Evolutionary conservation across 345 rosid species (phyloP), one percentile per base, ranked within the genome.

Genomic region (Firmiana major): DNA sequence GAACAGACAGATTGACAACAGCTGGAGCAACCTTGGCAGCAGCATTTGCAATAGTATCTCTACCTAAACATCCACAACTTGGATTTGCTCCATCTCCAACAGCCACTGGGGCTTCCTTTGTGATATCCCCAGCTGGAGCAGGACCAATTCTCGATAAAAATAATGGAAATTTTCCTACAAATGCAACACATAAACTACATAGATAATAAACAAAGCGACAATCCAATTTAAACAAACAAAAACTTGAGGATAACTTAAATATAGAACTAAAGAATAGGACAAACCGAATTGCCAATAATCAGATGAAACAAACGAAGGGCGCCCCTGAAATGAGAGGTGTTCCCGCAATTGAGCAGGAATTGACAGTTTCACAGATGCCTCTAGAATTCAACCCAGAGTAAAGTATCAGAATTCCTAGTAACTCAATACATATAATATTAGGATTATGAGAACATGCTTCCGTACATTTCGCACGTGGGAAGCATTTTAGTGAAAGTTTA

Each of bases 11-110:
- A 83, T 95, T 89, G 71, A 93, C 98, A 85, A 95, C 97, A 7
- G 98, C 97, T 34, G 93, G 92, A 77, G 89, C 94, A 63, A 90
- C 85, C 74, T 76, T 89, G 13, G 97, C 98, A 75, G 98, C 99
- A 1, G 98, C 99, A 83, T 88, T 92, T 31, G 97, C 97, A 45
- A 93, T 86, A 38, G 89, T 80, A 79, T 92, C 91, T 84, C 96
- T 86, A 31, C 96, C 94, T 64, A 93, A 81, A 83, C 87, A 94
- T 54, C 86, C 82, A 49, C 81, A 57, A 75, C 84, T 60, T 6
- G 90, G 84, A 71, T 87, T 85, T 16, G 80, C 63, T 81, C 65
- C 80, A 76, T 84, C 90, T 3, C 85, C 88, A 74, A 74, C 76
- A 26, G 75, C 82, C 45, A 76, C 77, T 15, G 83, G 78, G 81